Conservation (phyloP, 1,284 basidiomycete genomes). For the Cutaneotrichosporon sp. region DNA sequence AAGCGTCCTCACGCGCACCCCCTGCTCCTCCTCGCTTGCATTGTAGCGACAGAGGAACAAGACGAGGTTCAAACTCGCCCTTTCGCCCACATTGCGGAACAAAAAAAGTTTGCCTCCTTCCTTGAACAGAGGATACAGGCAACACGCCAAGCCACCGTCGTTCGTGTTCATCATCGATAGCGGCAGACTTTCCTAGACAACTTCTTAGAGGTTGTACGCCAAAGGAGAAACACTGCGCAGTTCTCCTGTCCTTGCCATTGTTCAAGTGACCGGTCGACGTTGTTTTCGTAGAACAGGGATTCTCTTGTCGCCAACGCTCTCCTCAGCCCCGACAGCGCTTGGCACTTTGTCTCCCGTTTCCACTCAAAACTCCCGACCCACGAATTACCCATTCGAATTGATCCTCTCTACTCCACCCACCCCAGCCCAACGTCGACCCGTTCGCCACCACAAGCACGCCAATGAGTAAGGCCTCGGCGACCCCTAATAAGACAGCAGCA, state of each 20-base stretch:
- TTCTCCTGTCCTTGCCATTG: no score
- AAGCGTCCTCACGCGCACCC: neutral
- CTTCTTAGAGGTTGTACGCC: no score
- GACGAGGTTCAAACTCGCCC: neutral
- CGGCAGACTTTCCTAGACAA: no score
- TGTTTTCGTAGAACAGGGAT: no score
- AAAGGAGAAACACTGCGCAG: no score
- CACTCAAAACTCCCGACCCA: neutral
- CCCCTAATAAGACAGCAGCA: constrained; percentile 17
- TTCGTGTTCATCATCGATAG: no score
- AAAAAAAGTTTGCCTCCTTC: constrained; percentile 4
- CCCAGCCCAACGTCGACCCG: constrained; percentile 5
- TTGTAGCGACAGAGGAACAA: no score
- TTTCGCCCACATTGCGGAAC: neutral
- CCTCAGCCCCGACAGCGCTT: no score
- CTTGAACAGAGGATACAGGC: no score
- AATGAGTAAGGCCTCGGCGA: constrained; percentile 36
- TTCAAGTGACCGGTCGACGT: no score
- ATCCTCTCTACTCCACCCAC: neutral
- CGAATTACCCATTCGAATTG: neutral
- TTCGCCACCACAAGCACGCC: constrained; percentile 17
- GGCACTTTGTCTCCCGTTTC: constrained; percentile 1
- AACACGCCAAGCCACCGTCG: no score
- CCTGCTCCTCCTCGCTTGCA: neutral
- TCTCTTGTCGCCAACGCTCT: no score